Conservation (phyloP, 2,329 filamentous ascomycete species). For the Trichoderma sp. region DNA sequence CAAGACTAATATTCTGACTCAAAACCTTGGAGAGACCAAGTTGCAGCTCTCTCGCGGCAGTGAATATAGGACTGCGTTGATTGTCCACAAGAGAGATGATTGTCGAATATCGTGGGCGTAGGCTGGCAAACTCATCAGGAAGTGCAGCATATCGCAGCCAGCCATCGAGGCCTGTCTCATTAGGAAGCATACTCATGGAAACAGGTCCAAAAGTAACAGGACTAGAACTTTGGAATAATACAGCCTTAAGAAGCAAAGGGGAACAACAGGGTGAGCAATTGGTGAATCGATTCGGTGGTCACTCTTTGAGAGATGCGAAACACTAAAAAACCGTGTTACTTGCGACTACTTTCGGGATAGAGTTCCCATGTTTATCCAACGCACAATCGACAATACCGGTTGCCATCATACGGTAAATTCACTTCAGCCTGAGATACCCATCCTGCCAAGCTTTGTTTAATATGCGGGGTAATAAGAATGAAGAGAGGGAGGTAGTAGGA, state of each 20-base stretch:
- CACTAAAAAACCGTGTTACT: not conserved
- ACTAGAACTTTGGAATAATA: not conserved
- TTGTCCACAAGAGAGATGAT: not conserved
- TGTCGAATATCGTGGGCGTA: not conserved
- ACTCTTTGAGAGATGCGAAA: not conserved
- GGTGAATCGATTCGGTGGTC: not conserved
- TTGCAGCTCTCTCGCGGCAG: not conserved
- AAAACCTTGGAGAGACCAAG: not conserved
- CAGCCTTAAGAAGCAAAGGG: not conserved
- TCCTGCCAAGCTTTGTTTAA: not conserved
- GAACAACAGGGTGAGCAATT: not conserved
- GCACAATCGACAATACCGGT: not conserved
- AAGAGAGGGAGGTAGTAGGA: not conserved
- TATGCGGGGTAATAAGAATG: not conserved
- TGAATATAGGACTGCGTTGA: not conserved
- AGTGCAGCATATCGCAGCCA: constrained; percentile 8
- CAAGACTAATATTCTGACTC: not conserved
- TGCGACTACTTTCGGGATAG: not conserved
- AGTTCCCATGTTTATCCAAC: not conserved
- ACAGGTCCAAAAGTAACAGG: not conserved
- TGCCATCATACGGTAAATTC: not conserved
- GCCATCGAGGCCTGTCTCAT: not conserved
- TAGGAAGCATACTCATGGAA: not conserved
- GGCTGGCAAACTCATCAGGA: not conserved
- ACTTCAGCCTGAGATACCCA: not conserved